Evolutionary conservation across 2,329 filamentous ascomycete genomes (phyloP).

Genomic region (Didymella glomerata): DNA sequence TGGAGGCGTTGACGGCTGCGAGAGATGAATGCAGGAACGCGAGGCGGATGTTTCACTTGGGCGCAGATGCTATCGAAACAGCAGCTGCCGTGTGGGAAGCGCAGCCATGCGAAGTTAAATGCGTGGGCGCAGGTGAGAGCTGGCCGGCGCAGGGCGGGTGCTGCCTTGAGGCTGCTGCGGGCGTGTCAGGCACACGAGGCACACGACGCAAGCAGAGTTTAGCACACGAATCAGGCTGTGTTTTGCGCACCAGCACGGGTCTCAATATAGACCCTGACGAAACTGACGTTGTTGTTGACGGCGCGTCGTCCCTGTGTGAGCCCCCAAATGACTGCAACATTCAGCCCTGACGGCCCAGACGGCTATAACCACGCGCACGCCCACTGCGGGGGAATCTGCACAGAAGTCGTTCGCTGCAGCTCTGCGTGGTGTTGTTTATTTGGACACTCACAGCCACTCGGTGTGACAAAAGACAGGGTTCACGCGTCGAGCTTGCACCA

Average conservation of each 20-base stretch:
- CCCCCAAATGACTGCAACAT: background rate
- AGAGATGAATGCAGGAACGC: slow-evolving; percentile 17
- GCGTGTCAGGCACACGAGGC: slow-evolving; percentile 17
- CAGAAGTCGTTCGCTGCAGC: slow-evolving; percentile 13
- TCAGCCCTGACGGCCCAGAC: slow-evolving; percentile 4
- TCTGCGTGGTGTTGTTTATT: slow-evolving; percentile 14
- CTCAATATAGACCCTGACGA: slow-evolving; percentile 13
- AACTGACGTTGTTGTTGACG: slow-evolving; percentile 12
- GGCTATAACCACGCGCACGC: slow-evolving; percentile 16
- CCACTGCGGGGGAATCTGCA: slow-evolving; percentile 17
- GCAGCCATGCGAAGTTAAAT: slow-evolving; percentile 23
- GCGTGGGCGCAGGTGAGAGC: background rate
- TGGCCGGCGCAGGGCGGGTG: slow-evolving; percentile 1
- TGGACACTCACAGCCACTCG: slow-evolving; percentile 12
- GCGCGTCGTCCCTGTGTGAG: background rate
- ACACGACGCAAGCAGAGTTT: slow-evolving; percentile 18
- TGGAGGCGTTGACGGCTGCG: slow-evolving; percentile 12
- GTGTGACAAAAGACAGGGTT: slow-evolving; percentile 19
- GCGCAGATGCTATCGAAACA: slow-evolving; percentile 20
- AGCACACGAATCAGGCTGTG: slow-evolving; percentile 15
- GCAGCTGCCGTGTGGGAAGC: slow-evolving; percentile 12
- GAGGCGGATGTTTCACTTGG: slow-evolving; percentile 26
- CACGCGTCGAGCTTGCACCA: slow-evolving; percentile 9
- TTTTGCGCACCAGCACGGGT: slow-evolving; percentile 9
- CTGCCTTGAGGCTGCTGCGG: slow-evolving; percentile 19